These are phyloP conservation scores for Didymella arachidicola DNA, from an alignment of 2,329 filamentous ascomycete genomes.

Conservation along the genomic window DNA sequence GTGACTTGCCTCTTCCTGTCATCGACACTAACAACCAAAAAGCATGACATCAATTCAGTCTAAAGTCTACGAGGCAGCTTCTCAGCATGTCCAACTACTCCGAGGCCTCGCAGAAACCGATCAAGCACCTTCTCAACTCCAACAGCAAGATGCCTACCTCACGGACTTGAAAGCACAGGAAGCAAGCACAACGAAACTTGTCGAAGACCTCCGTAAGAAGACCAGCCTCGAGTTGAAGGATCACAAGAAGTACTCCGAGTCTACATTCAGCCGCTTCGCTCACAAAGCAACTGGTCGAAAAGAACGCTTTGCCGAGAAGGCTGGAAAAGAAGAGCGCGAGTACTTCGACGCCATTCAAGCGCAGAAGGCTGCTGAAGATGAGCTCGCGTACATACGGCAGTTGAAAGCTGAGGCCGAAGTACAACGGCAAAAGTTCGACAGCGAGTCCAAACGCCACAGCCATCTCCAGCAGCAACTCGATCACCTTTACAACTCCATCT, in stretches of 20 bases:
- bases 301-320: conserved; percentile 41
- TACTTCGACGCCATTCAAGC: conserved; percentile 47
- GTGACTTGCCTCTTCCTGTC: not conserved
- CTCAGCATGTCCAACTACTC: conserved; percentile 38
- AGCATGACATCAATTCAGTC: conserved; percentile 34
- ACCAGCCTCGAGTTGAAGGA: conserved; percentile 38
- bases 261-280: conserved; percentile 41
- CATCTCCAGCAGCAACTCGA: conserved; percentile 40
- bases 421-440: conserved; percentile 25
- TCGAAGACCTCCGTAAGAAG: conserved; percentile 28
- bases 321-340: conserved; percentile 46
- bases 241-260: conserved; percentile 48
- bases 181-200: conserved; percentile 26
- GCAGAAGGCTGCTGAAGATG: conserved; percentile 45
- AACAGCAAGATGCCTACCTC: conserved; percentile 43
- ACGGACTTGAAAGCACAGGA: conserved; percentile 38
- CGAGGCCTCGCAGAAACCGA: conserved; percentile 41
- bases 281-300: conserved; percentile 44
- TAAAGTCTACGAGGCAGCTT: conserved; percentile 39
- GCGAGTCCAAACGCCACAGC: conserved; percentile 28
- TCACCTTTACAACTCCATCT: conserved; percentile 43
- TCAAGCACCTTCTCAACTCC: conserved; percentile 39
- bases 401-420: conserved; percentile 37
- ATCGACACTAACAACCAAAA: not conserved
- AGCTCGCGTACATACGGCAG: conserved; percentile 36